phyloP scores from a whole-genome alignment of 1,139 yeast species.

The Zygosaccharomyces sapae region DNA sequence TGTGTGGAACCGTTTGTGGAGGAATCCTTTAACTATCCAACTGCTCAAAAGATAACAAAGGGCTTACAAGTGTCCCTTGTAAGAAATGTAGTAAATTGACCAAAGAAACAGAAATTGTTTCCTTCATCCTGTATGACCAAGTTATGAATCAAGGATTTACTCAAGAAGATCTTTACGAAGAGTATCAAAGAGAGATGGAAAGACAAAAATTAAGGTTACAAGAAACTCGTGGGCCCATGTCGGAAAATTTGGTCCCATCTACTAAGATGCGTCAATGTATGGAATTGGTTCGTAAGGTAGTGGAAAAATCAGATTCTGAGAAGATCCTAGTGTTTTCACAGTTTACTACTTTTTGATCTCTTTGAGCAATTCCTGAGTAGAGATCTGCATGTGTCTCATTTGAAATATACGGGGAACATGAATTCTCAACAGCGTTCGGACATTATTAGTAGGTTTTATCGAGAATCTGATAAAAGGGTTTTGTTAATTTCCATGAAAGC shows the following conservation, averaged over 20 bases:
- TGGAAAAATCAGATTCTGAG: slow-evolving; percentile 46
- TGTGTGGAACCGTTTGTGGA: slow-evolving; percentile 54
- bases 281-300: slow-evolving; percentile 45
- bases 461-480: slow-evolving; percentile 48
- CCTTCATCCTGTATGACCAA: slow-evolving; percentile 51
- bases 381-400: slow-evolving; percentile 44
- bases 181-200: slow-evolving; percentile 29
- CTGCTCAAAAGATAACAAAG: slow-evolving; percentile 38
- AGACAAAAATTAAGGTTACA: slow-evolving; percentile 30
- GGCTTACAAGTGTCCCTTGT: slow-evolving; percentile 49
- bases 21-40: slow-evolving; percentile 35
- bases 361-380: slow-evolving; percentile 52
- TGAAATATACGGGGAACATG: slow-evolving; percentile 84
- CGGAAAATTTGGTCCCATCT: slow-evolving; percentile 41
- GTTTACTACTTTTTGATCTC: slow-evolving; percentile 75
- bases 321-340: slow-evolving; percentile 79
- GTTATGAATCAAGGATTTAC: slow-evolving; percentile 37
- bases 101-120: slow-evolving; percentile 44
- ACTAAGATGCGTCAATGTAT: slow-evolving; percentile 53
- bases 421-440: slow-evolving; percentile 57
- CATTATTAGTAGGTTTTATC: slow-evolving; percentile 61
- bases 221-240: slow-evolving; percentile 35
- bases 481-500: slow-evolving; percentile 78
- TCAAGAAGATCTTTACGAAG: slow-evolving; percentile 34
- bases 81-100: slow-evolving; percentile 45